Evolutionary conservation across 805 yeast genomes (phyloP).

Genomic region (Suhomyces kilbournensis): DNA sequence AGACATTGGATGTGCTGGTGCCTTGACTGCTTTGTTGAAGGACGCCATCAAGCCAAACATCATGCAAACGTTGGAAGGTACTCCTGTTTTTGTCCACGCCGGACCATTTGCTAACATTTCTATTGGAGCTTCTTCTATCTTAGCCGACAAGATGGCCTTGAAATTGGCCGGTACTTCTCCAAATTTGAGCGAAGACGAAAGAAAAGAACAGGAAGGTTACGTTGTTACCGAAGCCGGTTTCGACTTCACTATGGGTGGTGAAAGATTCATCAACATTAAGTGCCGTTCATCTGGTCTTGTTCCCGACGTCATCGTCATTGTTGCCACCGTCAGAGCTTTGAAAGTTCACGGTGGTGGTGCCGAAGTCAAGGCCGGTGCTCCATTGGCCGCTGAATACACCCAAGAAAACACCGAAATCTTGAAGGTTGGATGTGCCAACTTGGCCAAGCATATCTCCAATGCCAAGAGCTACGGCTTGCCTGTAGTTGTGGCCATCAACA

Average conservation of each 20-base stretch:
- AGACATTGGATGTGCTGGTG: conserved; percentile 95
- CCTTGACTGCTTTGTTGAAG: conserved; percentile 87
- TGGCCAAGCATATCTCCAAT: conserved; percentile 73
- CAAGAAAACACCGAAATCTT: conserved; percentile 70
- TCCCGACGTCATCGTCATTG: conserved; percentile 77
- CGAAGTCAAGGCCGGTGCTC: conserved; percentile 80
- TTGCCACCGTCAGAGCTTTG: conserved; percentile 81
- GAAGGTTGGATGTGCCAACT: conserved; percentile 66
- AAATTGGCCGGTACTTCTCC: conserved; percentile 73
- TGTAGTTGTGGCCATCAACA: conserved; percentile 79
- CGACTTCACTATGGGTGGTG: conserved; percentile 99
- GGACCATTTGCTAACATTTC: conserved; percentile 98
- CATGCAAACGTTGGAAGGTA: conserved; percentile 97
- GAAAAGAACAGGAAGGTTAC: conserved; percentile 63
- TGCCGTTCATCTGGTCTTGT: conserved; percentile 76
- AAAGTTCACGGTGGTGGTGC: conserved; percentile 90
- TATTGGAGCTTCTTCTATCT: conserved; percentile 92
- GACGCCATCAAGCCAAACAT: conserved; percentile 95
- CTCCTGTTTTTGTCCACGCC: conserved; percentile 96
- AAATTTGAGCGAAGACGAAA: conserved; percentile 40
- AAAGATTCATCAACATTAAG: conserved; percentile 87
- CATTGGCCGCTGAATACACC: conserved; percentile 69
- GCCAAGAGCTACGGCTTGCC: conserved; percentile 72
- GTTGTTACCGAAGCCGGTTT: conserved; percentile 98
- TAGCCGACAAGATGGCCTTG: conserved; percentile 90